Percentiles rank a stretch among this genome's conserved stretches.
These are phyloP conservation scores for Physaria fendleri DNA, from an alignment of 345 rosid genomes.

Conservation along the genomic window DNA sequence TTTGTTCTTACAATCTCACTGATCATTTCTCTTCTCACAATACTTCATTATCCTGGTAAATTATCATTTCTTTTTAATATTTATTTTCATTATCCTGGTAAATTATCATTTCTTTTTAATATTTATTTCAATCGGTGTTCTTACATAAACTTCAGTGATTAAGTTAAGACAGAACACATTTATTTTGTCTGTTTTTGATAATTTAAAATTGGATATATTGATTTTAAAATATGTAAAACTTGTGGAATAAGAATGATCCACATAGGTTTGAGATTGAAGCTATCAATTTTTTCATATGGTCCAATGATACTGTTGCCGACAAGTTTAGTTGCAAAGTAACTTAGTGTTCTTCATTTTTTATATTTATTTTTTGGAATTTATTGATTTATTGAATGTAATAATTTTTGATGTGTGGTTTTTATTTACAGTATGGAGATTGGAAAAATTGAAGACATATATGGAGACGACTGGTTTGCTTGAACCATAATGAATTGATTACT, in stretches of 20 bases:
- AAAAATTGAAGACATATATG: conserved; percentile 80
- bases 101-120: too few species aligned
- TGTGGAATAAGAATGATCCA: conserved; percentile 29
- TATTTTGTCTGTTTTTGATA: not conserved
- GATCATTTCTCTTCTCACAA: conserved; percentile 48
- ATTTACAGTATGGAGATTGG: conserved; percentile 82
- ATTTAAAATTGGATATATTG: not conserved
- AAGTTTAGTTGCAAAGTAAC: not conserved
- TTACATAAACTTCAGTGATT: conserved; percentile 18
- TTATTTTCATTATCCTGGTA: too few species aligned
- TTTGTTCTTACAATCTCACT: conserved; percentile 47
- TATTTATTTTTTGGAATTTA: too few species aligned
- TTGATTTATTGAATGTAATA: not conserved
- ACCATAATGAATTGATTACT: conserved; percentile 58
- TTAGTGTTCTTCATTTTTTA: not conserved
- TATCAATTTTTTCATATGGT: conserved; percentile 13
- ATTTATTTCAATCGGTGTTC: too few species aligned
- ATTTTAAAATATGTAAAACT: conserved; percentile 11
- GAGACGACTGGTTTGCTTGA: conserved; percentile 83
- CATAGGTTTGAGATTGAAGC: conserved; percentile 26
- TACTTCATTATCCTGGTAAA: conserved; percentile 80
- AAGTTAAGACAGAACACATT: conserved; percentile 8
- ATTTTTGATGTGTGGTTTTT: conserved; percentile 8
- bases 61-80: not conserved
- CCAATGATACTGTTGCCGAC: conserved; percentile 32